Evolutionary conservation across 176 grass and related monocot species (phyloP).

Genomic region (Musa beccarii): DNA sequence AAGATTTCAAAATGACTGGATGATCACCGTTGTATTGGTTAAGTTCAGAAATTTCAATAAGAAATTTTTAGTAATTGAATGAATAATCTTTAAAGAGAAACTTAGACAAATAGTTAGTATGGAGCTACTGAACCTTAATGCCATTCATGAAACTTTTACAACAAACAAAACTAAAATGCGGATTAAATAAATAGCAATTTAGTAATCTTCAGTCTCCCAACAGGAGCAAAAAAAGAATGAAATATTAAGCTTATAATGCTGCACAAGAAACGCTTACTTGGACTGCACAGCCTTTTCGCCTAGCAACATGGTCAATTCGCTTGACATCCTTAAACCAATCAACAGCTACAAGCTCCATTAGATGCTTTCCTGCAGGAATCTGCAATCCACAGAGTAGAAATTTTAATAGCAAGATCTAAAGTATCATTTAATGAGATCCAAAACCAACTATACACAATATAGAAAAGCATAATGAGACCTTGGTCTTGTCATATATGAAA

Average conservation of each 20-base stretch:
- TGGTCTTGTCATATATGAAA: constrained; percentile 81
- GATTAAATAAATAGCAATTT: too few species aligned
- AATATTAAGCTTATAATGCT: background rate
- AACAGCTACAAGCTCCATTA: constrained; percentile 94
- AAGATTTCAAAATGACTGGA: too few species aligned
- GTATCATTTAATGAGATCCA: background rate
- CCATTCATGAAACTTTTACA: too few species aligned
- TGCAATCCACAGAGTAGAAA: constrained; percentile 23
- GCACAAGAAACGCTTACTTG: constrained; percentile 42
- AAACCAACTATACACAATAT: background rate
- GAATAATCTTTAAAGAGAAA: too few species aligned
- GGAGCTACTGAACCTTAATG: too few species aligned
- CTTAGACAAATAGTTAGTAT: too few species aligned
- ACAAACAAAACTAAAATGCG: too few species aligned
- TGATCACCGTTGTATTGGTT: too few species aligned
- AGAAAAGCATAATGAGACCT: constrained; percentile 40
- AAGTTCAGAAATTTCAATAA: too few species aligned
- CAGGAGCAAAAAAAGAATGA: background rate
- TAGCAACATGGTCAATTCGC: constrained; percentile 96
- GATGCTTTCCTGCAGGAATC: constrained; percentile 87
- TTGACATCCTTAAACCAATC: constrained; percentile 96
- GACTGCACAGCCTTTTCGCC: constrained; percentile 82
- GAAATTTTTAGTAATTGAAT: too few species aligned
- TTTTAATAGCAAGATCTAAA: constrained; percentile 5
- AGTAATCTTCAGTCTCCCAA: background rate